These are phyloP conservation scores for Magnolia kwangsiensis DNA, from an alignment of 164 flowering plant species.

Conservation along the genomic window DNA sequence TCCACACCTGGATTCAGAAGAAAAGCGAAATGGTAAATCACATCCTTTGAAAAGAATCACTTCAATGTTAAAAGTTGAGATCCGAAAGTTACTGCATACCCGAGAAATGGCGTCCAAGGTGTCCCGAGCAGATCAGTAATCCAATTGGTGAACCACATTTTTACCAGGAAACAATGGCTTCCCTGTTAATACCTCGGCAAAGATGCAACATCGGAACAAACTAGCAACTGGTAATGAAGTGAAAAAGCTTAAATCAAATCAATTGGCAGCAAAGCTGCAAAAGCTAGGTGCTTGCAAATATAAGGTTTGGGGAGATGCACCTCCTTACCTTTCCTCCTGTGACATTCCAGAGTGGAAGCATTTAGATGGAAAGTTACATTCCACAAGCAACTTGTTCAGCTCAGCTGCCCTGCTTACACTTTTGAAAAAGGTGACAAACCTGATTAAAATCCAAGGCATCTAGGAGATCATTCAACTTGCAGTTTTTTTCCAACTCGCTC, in stretches of 20 bases:
- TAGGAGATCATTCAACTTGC: too few species aligned
- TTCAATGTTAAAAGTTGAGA: too few species aligned
- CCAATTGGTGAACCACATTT: too few species aligned
- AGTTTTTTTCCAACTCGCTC: slow-evolving; percentile 85
- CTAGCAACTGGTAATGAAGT: neutral
- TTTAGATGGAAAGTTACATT: slow-evolving; percentile 94
- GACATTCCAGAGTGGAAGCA: slow-evolving; percentile 99
- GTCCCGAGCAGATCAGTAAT: slow-evolving; percentile 65
- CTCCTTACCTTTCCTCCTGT: slow-evolving; percentile 80
- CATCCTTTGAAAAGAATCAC: neutral
- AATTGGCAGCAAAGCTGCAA: neutral
- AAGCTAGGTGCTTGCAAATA: neutral
- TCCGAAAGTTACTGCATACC: slow-evolving; percentile 32
- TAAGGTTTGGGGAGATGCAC: too few species aligned
- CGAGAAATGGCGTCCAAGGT: slow-evolving; percentile 82
- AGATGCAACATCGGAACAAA: slow-evolving; percentile 53
- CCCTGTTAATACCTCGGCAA: slow-evolving; percentile 89
- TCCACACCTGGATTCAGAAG: slow-evolving; percentile 55
- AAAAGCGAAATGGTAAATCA: slow-evolving; percentile 5
- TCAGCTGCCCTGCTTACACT: slow-evolving; percentile 79
- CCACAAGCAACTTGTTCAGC: slow-evolving; percentile 87
- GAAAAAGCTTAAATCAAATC: neutral
- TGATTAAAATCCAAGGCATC: too few species aligned
- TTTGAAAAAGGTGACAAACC: too few species aligned
- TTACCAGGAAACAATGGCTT: slow-evolving; percentile 97